These are phyloP conservation scores for Phytophthora pini DNA, from an alignment of 352 stramenopile species.

Conservation along the genomic window DNA sequence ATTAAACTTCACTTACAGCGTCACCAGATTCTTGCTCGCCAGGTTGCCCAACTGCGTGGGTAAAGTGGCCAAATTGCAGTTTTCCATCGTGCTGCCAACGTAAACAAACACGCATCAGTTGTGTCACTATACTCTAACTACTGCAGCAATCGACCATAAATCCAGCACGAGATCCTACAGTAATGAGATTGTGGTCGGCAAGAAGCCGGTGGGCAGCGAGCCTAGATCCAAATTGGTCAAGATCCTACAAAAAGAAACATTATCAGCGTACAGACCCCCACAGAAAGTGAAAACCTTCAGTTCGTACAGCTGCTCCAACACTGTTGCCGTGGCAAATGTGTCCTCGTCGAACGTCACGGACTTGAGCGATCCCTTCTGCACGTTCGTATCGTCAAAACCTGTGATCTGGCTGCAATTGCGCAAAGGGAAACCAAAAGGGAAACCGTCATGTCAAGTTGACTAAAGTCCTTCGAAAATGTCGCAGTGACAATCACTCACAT, in stretches of 20 bases:
- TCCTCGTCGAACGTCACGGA: constrained; percentile 49
- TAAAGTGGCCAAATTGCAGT: constrained; percentile 67
- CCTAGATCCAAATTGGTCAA: constrained; percentile 70
- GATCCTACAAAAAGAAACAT: constrained; percentile 35
- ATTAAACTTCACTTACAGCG: constrained; percentile 48
- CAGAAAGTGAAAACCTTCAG: background rate
- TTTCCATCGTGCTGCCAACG: constrained; percentile 58
- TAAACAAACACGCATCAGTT: constrained; percentile 1
- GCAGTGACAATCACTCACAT: constrained; percentile 48
- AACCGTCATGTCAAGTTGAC: constrained; percentile 9
- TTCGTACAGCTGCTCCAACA: constrained; percentile 58
- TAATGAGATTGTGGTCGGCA: constrained; percentile 55
- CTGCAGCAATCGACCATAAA: background rate
- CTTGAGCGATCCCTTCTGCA: constrained; percentile 72
- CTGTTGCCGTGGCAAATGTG: constrained; percentile 50
- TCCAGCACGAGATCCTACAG: constrained; percentile 33
- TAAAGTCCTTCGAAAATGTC: background rate
- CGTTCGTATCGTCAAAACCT: constrained; percentile 57
- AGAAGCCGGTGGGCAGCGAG: constrained; percentile 48
- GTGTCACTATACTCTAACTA: background rate
- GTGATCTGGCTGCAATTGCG: constrained; percentile 66
- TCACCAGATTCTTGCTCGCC: constrained; percentile 51
- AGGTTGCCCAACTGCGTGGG: constrained; percentile 56
- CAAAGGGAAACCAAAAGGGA: background rate
- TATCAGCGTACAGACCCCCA: too few species aligned